Conservation (phyloP, 1,139 yeast genomes). For the Eremothecium gossypii region DNA sequence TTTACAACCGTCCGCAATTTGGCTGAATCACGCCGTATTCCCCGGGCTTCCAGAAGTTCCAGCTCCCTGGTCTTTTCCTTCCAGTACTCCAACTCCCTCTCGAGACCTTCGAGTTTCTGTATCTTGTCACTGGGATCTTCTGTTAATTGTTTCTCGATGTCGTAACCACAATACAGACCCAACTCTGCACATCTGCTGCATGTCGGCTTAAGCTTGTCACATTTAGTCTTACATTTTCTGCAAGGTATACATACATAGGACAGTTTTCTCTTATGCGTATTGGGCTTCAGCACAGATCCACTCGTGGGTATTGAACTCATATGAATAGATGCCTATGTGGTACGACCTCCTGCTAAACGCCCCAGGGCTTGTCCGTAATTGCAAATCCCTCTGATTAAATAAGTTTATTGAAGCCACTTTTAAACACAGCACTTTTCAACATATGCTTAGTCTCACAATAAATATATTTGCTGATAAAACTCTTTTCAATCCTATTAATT, state of each 20-base stretch:
- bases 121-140: conserved; percentile 3
- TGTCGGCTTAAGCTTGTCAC: conserved; percentile 8
- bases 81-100: conserved; percentile 6
- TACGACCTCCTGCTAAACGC: no score
- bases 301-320: not conserved
- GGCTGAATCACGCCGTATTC: not conserved
- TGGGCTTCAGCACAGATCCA: not conserved
- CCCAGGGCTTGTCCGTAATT: not conserved
- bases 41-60: not conserved
- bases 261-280: conserved; percentile 7
- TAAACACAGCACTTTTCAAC: not conserved
- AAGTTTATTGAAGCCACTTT: not conserved
- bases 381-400: not conserved
- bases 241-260: conserved; percentile 8
- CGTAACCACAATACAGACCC: conserved; percentile 5
- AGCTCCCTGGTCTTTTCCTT: not conserved
- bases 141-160: conserved; percentile 4
- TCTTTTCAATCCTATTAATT: not conserved
- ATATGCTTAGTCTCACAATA: not conserved
- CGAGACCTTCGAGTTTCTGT: conserved; percentile 1
- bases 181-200: conserved; percentile 6
- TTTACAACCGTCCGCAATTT: not conserved
- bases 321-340: not conserved
- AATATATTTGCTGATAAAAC: not conserved
- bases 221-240: conserved; percentile 8